These are phyloP conservation scores for Xylaria sp. DNA, from an alignment of 2,329 filamentous ascomycete species.

Conservation along the genomic window DNA sequence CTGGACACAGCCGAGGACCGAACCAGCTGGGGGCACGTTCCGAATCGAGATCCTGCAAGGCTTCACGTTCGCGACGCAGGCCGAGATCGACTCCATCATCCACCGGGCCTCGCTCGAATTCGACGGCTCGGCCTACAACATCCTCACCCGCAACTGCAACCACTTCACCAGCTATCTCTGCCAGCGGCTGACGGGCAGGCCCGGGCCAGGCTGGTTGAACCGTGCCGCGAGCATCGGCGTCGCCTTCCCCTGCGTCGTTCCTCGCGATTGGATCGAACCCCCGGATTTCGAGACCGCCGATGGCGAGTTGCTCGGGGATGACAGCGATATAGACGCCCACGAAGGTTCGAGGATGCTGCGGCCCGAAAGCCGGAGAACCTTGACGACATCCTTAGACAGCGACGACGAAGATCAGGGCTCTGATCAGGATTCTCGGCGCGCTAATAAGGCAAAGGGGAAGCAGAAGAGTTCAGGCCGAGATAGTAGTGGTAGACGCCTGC, in stretches of 20 bases:
- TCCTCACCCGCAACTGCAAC: conserved; percentile 87
- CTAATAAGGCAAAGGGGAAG: conserved; percentile 54
- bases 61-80: conserved; percentile 75
- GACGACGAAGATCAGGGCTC: conserved; percentile 38
- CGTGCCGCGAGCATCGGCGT: conserved; percentile 86
- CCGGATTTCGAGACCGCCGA: conserved; percentile 80
- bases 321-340: conserved; percentile 48
- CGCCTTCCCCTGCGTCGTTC: conserved; percentile 83
- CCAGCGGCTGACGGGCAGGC: conserved; percentile 74
- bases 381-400: conserved; percentile 39
- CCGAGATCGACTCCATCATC: conserved; percentile 78
- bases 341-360: conserved; percentile 65
- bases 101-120: conserved; percentile 77
- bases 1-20: conserved; percentile 77
- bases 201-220: conserved; percentile 81
- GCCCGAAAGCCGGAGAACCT: conserved; percentile 46
- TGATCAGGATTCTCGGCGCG: conserved; percentile 23
- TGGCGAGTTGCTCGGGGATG: conserved; percentile 72
- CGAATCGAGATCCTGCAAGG: conserved; percentile 80
- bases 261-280: conserved; percentile 82
- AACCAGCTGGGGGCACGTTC: conserved; percentile 83
- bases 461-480: conserved; percentile 59
- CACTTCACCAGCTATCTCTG: conserved; percentile 86
- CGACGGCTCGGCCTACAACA: conserved; percentile 80
- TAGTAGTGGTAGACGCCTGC: conserved; percentile 62